Base-by-base conservation (phyloP, 345 rosid genomes). In the Kandelia obovata region DNA sequence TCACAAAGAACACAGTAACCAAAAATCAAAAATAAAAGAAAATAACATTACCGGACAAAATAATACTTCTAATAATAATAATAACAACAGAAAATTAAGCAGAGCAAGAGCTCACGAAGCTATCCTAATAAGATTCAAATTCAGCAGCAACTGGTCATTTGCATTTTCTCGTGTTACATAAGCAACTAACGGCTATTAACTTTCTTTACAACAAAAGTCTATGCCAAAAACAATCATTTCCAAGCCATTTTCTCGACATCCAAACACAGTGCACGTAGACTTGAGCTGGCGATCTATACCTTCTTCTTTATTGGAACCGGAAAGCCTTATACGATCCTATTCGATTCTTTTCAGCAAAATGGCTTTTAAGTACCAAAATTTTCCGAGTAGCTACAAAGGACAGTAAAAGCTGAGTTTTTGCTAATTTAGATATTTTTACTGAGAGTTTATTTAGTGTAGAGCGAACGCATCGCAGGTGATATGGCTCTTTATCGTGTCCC, bases 401-500 rank as follows among this genome's bases (percentile, higher is more conserved):
- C 6, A 2, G 17, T 21, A 6, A 31, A 39, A 25, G 8, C 6
- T 21, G 53, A 65, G 67, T 20, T 4, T 6, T 31, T 3, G 43
- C 20, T 13, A 0, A 16, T 39, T 21, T 43, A 23, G 60, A 61
- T 19, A 8, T 20, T 65, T 30, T 21, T 6, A 37, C 27, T 21
- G 51, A 53, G 32, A 58, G 37, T 55, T 17, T 20, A 53, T 56
- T 55, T 53, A 60, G 19, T 56, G 75, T 47, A 53, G 55, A 21
- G 49, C 9, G 16, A 28, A 53, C 1, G 55, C 39, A 5, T 17
- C 26, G 62, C 32, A 39, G 52, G 64, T 27, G 46, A 43, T 46
- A 27, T 13, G 79, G 76, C 77, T 80, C 78, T 82, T 81, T 78
- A 73, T 81, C 79, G 53, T 7, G 25, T 52, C 57, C 49, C 68